Evolutionary conservation across 2,329 filamentous ascomycete species (phyloP), one percentile per base, ranked within the genome.

Genomic region (Fusarium graminum): DNA sequence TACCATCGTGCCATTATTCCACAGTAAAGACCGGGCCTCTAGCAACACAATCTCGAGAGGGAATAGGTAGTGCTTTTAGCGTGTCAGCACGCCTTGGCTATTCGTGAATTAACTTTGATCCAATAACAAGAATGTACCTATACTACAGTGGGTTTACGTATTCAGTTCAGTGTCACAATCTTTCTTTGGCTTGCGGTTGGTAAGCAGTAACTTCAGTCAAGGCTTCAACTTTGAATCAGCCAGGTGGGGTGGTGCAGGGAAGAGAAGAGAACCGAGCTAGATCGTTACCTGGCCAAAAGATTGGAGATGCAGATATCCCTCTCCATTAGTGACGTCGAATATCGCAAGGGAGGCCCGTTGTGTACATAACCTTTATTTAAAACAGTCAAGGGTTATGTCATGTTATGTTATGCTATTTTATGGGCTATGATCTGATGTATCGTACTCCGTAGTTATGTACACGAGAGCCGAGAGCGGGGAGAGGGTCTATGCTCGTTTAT

Each of bases 401-500:
- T 22, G 22, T 22, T 22, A 22, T 22, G 22, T 22, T 22, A 22
- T 22, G 4, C 6, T 22, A 22, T 22, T 44, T 26, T 60, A 58
- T 63, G 65, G 64, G 56, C 49, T 16, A 68, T 68, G 56, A 65
- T 66, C 61, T 68, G 65, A 68, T 63, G 36, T 25, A 39, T 45
- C 22, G 22, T 22, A 22, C 22, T 22, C 22, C 22, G 22, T 22
- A 22, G 22, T 40, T 47, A n/a, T 36, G 34, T 36, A 50, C 51
- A 62, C 51, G 39, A 44, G 64, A 50, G 59, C 38, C 51, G 39
- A 44, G 64, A 50, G 59, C 38, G 42, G 64, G 47, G 51, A 59
- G 51, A 30, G 46, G 40, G 58, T 38, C 42, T 40, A 50, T 38
- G 30, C 58, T 65, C 40, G 19, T 52, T 17, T 51, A n/a, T 47